A percentile compares a stretch with the other conserved stretches of the same genome.
These are phyloP conservation scores for Potentilla sterilis DNA, from an alignment of 306 rosid genomes.

Conservation along the genomic window DNA sequence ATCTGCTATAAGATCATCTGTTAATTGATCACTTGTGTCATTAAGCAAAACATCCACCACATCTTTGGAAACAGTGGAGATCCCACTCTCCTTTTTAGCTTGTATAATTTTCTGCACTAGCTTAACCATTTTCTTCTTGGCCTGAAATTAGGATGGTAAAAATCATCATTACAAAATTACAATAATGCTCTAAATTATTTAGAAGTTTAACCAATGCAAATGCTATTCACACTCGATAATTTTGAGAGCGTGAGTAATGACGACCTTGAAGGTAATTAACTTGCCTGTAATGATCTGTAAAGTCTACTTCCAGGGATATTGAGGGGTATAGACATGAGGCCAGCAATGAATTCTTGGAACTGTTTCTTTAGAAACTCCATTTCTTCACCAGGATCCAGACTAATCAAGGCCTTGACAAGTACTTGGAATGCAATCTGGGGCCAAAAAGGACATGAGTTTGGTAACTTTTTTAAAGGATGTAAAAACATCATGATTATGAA, in stretches of 20 bases:
- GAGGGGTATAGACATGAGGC: constrained; percentile 87
- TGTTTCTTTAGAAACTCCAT: constrained; percentile 75
- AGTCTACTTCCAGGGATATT: constrained; percentile 87
- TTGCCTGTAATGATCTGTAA: constrained; percentile 78
- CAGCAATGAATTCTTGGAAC: constrained; percentile 85
- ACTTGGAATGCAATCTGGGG: constrained; percentile 87
- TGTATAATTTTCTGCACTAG: constrained; percentile 54
- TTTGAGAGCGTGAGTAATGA: not conserved
- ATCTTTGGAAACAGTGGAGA: constrained; percentile 56
- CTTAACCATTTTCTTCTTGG: constrained; percentile 87
- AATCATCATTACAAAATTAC: not conserved
- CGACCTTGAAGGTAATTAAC: not conserved
- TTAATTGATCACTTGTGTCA: constrained; percentile 64
- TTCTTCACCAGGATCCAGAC: constrained; percentile 73
- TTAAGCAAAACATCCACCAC: constrained; percentile 81
- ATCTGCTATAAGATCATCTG: constrained; percentile 79
- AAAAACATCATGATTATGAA: constrained; percentile 33
- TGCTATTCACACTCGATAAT: not conserved
- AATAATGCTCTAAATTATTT: not conserved
- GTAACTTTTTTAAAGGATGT: constrained; percentile 41
- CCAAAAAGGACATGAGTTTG: constrained; percentile 30
- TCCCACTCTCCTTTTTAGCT: constrained; percentile 40
- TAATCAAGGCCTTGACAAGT: constrained; percentile 80
- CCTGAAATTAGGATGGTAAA: constrained; percentile 48
- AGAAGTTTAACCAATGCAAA: not conserved